Evolutionary conservation across 371 early-diverging fungal genomes (phyloP).

Genomic region (Antonospora locustae): DNA sequence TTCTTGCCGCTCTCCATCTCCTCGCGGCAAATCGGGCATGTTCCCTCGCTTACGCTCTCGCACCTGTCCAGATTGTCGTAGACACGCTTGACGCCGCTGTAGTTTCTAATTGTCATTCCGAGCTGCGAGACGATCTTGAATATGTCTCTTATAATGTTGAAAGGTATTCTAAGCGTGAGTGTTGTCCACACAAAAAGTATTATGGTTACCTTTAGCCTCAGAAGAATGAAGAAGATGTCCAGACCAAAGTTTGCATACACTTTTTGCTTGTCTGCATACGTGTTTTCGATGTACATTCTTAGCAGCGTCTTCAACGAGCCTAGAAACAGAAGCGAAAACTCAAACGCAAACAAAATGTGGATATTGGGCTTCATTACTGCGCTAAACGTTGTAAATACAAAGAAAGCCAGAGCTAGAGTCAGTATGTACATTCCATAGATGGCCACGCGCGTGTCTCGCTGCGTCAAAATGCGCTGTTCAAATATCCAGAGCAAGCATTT

Average conservation of each 20-base stretch:
- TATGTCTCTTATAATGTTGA: conserved; percentile 36
- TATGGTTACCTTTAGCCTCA: conserved; percentile 22
- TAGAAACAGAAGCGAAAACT: conserved; percentile 34
- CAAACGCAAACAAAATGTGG: conserved; percentile 45
- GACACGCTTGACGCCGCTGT: conserved; percentile 27
- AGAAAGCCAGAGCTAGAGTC: neutral
- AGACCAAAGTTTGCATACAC: conserved; percentile 20
- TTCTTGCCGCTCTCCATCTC: conserved; percentile 60
- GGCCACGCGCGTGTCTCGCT: neutral
- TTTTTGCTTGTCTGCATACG: neutral
- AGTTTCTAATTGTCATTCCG: conserved; percentile 17
- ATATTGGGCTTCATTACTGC: conserved; percentile 3
- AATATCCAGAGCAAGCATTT: conserved; percentile 42
- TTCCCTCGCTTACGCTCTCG: conserved; percentile 24
- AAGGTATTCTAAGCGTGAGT: conserved; percentile 40
- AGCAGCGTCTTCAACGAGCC: conserved; percentile 25
- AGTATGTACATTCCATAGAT: conserved; percentile 5
- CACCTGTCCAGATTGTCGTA: conserved; percentile 34
- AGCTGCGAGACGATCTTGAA: conserved; percentile 30
- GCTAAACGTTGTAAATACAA: neutral
- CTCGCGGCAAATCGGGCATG: conserved; percentile 52
- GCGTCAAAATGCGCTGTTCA: conserved; percentile 24
- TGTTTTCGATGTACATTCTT: neutral
- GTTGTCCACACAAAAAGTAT: conserved; percentile 41
- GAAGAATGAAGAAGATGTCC: conserved; percentile 34